Conservation (phyloP, 371 early-diverging fungal species). For the Nematocida displodere region DNA sequence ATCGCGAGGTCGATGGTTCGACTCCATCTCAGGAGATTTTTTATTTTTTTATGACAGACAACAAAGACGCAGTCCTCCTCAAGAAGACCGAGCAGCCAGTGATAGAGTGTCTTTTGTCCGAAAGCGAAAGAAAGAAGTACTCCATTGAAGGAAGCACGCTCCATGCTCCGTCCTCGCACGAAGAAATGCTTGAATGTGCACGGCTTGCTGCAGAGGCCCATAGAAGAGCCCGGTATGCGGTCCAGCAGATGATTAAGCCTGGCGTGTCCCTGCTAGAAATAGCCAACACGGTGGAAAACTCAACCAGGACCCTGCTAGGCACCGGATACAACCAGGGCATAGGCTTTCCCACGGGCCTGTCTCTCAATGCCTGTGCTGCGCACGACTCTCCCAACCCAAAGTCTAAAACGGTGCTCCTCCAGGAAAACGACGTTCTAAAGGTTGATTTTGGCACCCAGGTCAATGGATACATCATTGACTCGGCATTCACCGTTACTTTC, state of each 20-base stretch:
- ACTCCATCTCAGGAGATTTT: constrained; percentile 66
- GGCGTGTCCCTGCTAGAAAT: constrained; percentile 90
- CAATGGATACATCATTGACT: constrained; percentile 90
- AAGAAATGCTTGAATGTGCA: constrained; percentile 58
- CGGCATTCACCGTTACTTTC: constrained; percentile 90
- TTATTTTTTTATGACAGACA: constrained; percentile 23
- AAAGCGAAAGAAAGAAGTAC: neutral
- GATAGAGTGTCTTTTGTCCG: constrained; percentile 7
- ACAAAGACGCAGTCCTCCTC: neutral
- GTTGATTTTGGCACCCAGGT: constrained; percentile 96
- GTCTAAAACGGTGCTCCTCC: constrained; percentile 76
- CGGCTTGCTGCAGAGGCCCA: constrained; percentile 68
- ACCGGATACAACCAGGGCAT: constrained; percentile 72
- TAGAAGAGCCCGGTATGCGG: constrained; percentile 73
- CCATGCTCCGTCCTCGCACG: no score
- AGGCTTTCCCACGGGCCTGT: constrained; percentile 96
- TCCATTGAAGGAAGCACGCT: no score
- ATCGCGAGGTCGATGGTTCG: constrained; percentile 65
- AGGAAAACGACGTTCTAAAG: constrained; percentile 89
- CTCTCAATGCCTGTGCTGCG: constrained; percentile 93
- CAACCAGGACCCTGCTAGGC: constrained; percentile 78
- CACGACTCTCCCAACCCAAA: constrained; percentile 96
- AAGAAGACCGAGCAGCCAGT: neutral
- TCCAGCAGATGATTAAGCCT: constrained; percentile 76
- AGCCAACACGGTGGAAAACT: constrained; percentile 83